Evolutionary conservation across 257 asterid species (phyloP), one percentile per base, ranked within the genome.

Genomic region (Solanum ahanhuiri): DNA sequence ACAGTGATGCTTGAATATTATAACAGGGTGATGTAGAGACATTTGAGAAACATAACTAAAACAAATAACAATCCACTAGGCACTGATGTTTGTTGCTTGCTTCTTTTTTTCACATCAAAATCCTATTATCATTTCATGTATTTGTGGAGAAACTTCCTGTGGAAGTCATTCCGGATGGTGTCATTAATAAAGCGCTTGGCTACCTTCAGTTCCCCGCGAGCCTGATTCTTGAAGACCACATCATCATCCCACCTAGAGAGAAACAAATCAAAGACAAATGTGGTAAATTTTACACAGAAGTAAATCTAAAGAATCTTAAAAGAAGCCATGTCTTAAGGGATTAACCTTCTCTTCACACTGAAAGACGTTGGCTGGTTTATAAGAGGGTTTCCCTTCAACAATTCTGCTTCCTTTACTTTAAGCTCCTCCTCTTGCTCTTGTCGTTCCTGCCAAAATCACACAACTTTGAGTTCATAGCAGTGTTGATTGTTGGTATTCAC

Each of bases 171-270:
- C 76, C 98, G 92, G 91, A 96, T 95, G 64, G 99, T 96, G 91
- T 96, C 98, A 48, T 95, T 96, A 86, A 95, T 96, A 83, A 96
- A 96, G 82, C 98, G 95, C 91, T 95, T 96, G 2, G 94, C 86
- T 1, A 88, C 84, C 90, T 95, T 95, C 20, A 89, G 87, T 90
- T 94, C 98, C 12, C 98, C 98, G 10, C 99, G 95, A 77, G 98
- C 93, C 90, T 97, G 99, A 88, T 97, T 97, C 94, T 95, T 95
- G 92, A 97, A 97, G 79, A 97, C 98, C 88, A 97, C 99, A 88
- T 97, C 98, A 92, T 95, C 99, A 82, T 96, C 98, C 99, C 98
- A 96, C 92, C 98, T 96, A 90, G 63, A 88, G 34, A 87, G 72
- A 63, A 39, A 17, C 34, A 18, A 6, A 35, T 31, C 6, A 83